Evolutionary conservation across 2,329 filamentous ascomycete genomes (phyloP).

Genomic region (Alternaria sp.): DNA sequence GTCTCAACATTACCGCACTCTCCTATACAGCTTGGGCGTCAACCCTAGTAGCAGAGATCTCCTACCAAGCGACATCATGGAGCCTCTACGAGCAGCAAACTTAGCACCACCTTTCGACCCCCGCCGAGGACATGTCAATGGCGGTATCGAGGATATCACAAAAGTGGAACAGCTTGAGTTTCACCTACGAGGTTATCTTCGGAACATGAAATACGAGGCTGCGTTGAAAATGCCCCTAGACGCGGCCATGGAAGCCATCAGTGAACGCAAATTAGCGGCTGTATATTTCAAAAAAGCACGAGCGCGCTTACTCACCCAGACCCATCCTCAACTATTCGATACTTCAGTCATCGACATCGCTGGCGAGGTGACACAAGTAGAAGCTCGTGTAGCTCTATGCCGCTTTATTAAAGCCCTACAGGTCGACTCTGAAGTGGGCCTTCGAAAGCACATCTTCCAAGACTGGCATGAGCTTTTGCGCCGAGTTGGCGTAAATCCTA

Average conservation of each 20-base stretch:
- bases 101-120: constrained; percentile 22
- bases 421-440: neutral
- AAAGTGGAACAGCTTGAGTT: constrained; percentile 29
- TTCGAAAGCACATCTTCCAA: neutral
- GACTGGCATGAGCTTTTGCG: constrained; percentile 17
- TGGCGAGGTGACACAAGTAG: constrained; percentile 27
- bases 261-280: constrained; percentile 1
- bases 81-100: constrained; percentile 27
- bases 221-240: neutral
- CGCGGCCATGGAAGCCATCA: constrained; percentile 10
- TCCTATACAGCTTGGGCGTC: constrained; percentile 28
- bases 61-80: constrained; percentile 35
- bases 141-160: constrained; percentile 6
- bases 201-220: constrained; percentile 12
- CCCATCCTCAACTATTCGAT: constrained; percentile 18
- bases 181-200: constrained; percentile 16
- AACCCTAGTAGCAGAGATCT: constrained; percentile 14
- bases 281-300: constrained; percentile 16
- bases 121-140: neutral
- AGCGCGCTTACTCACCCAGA: constrained; percentile 23
- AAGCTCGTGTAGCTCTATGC: constrained; percentile 29
- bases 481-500: constrained; percentile 28
- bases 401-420: constrained; percentile 21
- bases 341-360: constrained; percentile 26
- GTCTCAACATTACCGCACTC: constrained; percentile 5